Percentiles rank a stretch among this genome's conserved stretches.
These are phyloP conservation scores for Thelonectria blattea DNA, from an alignment of 2,329 filamentous ascomycete species.

Conservation along the genomic window DNA sequence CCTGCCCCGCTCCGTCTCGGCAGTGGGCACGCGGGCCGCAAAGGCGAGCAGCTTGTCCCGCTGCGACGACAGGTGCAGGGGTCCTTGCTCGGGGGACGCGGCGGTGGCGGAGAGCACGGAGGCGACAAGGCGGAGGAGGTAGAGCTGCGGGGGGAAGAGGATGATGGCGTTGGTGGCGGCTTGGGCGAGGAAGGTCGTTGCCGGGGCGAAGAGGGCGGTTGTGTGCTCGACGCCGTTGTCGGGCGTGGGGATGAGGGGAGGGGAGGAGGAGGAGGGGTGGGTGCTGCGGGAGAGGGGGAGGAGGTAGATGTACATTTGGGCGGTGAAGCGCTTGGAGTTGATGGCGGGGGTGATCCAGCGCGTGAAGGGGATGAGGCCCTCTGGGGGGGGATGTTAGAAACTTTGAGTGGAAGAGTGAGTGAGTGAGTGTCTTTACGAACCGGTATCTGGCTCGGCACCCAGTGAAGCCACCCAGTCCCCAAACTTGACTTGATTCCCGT, in stretches of 20 bases:
- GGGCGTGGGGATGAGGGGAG: constrained; percentile 70
- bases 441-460: constrained; percentile 68
- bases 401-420: neutral
- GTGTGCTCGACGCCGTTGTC: constrained; percentile 73
- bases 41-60: constrained; percentile 61
- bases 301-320: constrained; percentile 96
- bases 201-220: constrained; percentile 77
- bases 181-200: constrained; percentile 70
- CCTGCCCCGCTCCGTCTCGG: constrained; percentile 47
- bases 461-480: constrained; percentile 64
- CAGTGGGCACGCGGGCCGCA: constrained; percentile 52
- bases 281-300: constrained; percentile 59
- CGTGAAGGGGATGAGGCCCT: constrained; percentile 79
- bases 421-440: constrained; percentile 47
- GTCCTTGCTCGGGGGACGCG: constrained; percentile 36
- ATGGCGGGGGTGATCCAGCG: constrained; percentile 86
- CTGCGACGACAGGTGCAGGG: constrained; percentile 52
- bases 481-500: constrained; percentile 71
- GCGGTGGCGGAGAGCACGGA: constrained; percentile 53
- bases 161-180: constrained; percentile 73
- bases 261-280: constrained; percentile 39
- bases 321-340: constrained; percentile 80
- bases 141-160: constrained; percentile 89
- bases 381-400: constrained; percentile 45
- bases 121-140: constrained; percentile 67